Base-by-base conservation (phyloP, 2,329 filamentous ascomycete genomes). In the Xylariales sp. region DNA sequence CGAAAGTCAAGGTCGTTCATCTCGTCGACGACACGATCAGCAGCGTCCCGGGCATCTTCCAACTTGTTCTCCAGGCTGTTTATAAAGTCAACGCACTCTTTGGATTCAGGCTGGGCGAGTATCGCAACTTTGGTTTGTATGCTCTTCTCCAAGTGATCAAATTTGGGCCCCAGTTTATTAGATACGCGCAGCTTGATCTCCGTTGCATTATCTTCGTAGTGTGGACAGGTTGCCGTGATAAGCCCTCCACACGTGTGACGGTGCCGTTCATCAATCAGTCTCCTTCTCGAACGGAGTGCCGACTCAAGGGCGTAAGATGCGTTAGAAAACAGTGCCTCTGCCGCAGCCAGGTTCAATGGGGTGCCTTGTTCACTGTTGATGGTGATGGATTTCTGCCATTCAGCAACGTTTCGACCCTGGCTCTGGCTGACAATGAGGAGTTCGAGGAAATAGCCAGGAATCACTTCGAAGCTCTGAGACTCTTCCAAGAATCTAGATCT, bases 111-210 rank as follows among this genome's bases (percentile, higher is more conserved):
- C 15, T 70, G 57, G 28, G 58, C 61, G 46, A 74, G 72, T n/a
- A 76, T 55, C 14, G 62, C 57, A 14, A 70, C 59, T 28, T 60
- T 67, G 49, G 62, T 69, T 34, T 57, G 59, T 23, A 72, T 59
- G 19, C 56, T 60, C 21, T 66, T 65, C 24, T 60, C 57, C 28
- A 74, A 52, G 40, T 71, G 66, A 17, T 60, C 58, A 42, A 68
- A 72, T 29, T 60, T 53, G 4, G 70, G 69, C 0, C 73, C 73
- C 12, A 75, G 59, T 42, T 69, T 70, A 52, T 77, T 77, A 19
- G 57, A 52, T 24, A 76, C 55, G 21, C 63, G 62, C 35, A 76
- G 55, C 38, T 63, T 59, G 30, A 76, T 55, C 33, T 67, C 61
- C 8, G 76, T 53, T 1, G 68, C 67, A 29, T 69, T 63, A 28